Evolutionary conservation across 2,329 filamentous ascomycete genomes (phyloP), one percentile per base, ranked within the genome.

Genomic region (Waltergamsia citrina): DNA sequence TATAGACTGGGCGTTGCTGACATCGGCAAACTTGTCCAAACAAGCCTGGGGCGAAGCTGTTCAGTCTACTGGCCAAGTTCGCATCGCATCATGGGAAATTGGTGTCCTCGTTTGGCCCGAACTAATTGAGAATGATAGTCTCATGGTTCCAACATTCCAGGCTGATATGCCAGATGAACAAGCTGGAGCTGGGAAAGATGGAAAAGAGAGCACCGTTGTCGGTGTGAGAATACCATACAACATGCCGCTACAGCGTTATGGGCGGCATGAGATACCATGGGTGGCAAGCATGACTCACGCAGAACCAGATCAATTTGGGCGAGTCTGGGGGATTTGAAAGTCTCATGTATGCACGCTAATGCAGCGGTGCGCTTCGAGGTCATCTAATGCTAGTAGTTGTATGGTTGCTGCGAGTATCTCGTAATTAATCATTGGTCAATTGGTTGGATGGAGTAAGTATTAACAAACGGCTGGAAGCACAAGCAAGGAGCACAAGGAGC

Each of bases 1-100:
- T 0, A 78, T 93, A 25, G 83, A 92, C 49, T 94, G 87, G 88
- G 85, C 84, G 2, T 65, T 94, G 42, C 53, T 93, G 3, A 93
- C 85, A 0, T 92, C 84, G n/a, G 86, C 87, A n/a, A 94, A 94
- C 45, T 54, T 94, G 3, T 92, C 84, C 2, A 90, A 80, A 40
- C 86, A 94, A 56, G 87, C 87, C 0, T 94, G 87, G 88, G 87
- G 87, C 2, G 77, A 81, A 24, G 64, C 71, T 3, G 54, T 52
- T 2, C 74, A 70, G 40, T 53, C 62, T 4, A 61, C 65, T 0
- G 74, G 73, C 1, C 71, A 84, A 45, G 61, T 86, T 20, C 70
- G 79, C 23, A 74, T 94, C 19, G 78, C 81, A 38, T 92, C 84
- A 20, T 94, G 81, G 63, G 87, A 94, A 53, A 71, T 85, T 21